Evolutionary conservation across 164 flowering plant genomes (phyloP).

Genomic region (Protea cynaroides): DNA sequence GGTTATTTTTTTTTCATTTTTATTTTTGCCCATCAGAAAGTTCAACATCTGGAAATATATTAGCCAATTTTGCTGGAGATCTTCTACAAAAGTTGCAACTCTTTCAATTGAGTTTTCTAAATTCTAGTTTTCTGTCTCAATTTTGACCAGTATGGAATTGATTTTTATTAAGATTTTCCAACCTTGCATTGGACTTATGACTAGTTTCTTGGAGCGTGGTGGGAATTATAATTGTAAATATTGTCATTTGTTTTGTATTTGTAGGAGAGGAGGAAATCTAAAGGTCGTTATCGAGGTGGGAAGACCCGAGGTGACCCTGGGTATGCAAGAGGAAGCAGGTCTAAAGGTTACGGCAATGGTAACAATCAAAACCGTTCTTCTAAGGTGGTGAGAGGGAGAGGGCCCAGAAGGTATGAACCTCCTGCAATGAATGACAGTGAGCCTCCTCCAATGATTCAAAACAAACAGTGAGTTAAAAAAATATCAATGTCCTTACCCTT

Average conservation of each 20-base stretch:
- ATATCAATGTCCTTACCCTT: background rate
- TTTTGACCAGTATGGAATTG: no score
- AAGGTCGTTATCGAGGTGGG: slow-evolving; percentile 60
- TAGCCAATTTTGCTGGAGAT: background rate
- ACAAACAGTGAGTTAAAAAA: slow-evolving; percentile 52
- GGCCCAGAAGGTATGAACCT: slow-evolving; percentile 71
- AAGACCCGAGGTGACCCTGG: slow-evolving; percentile 60
- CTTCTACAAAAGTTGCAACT: background rate
- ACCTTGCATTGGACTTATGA: background rate
- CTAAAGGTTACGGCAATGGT: slow-evolving; percentile 31
- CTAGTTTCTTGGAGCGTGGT: background rate
- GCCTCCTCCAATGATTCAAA: slow-evolving; percentile 27
- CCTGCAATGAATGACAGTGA: slow-evolving; percentile 30
- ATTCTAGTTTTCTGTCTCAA: no score
- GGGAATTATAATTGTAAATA: background rate
- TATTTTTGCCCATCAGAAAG: background rate
- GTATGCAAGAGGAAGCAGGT: slow-evolving; percentile 48
- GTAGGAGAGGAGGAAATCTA: slow-evolving; percentile 61
- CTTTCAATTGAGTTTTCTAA: no score
- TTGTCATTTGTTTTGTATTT: background rate
- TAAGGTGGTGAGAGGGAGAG: slow-evolving; percentile 71
- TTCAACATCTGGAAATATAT: background rate
- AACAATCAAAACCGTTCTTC: slow-evolving; percentile 36
- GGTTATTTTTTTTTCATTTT: background rate
- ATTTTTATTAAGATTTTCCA: no score